These are phyloP conservation scores for Solanum pimpinellifolium DNA, from an alignment of 257 asterid species.

Conservation along the genomic window DNA sequence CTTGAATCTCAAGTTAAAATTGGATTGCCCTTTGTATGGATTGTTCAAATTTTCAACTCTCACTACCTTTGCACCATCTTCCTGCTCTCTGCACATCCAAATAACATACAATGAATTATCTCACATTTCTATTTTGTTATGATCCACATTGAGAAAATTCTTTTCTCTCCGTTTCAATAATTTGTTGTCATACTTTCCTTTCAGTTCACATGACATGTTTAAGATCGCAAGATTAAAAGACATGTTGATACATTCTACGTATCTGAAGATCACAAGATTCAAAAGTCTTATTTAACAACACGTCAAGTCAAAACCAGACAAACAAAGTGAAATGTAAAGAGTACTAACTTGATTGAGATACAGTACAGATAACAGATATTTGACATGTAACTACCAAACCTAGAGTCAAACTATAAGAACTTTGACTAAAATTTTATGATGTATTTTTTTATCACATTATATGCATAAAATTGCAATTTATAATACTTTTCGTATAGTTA, in stretches of 20 bases:
- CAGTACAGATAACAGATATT: not conserved
- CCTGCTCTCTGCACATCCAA: slow-evolving; percentile 32
- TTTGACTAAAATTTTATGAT: too few relatives aligned
- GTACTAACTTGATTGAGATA: not conserved
- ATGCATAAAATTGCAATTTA: too few relatives aligned
- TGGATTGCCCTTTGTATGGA: slow-evolving; percentile 39
- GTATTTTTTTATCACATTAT: too few relatives aligned
- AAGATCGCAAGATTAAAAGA: too few relatives aligned
- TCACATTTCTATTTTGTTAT: not conserved
- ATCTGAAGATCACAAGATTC: not conserved
- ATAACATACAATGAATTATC: not conserved
- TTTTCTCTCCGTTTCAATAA: not conserved
- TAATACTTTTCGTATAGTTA: too few relatives aligned
- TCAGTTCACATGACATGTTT: not conserved
- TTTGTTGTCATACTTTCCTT: not conserved
- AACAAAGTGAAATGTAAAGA: not conserved
- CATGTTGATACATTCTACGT: not conserved
- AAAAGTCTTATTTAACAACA: too few relatives aligned
- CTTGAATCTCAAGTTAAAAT: slow-evolving; percentile 61
- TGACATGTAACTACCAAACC: not conserved
- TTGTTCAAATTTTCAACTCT: slow-evolving; percentile 61
- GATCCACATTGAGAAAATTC: not conserved
- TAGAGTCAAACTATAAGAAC: too few relatives aligned
- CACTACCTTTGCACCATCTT: slow-evolving; percentile 67
- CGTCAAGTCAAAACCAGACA: not conserved